A percentile compares a stretch with the other conserved stretches of the same genome.
Evolutionary conservation across 306 rosid genomes (phyloP).

Genomic region (Glycine latifolia): DNA sequence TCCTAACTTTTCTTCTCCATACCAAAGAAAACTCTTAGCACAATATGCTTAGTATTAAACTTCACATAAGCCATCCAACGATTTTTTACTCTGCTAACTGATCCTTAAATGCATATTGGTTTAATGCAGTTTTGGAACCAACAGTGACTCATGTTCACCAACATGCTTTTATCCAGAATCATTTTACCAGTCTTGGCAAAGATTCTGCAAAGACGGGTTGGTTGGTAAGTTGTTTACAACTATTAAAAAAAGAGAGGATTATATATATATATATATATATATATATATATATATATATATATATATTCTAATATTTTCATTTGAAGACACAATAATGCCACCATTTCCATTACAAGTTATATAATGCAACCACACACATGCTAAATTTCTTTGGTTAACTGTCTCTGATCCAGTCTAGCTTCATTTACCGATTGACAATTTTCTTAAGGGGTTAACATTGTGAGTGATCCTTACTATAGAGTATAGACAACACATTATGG

Average conservation of each 20-base stretch:
- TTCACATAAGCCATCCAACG: not conserved
- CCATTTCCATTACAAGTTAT: not conserved
- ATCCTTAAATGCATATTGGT: slow-evolving; percentile 43
- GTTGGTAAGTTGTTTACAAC: slow-evolving; percentile 66
- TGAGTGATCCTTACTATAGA: not conserved
- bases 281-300: too few relatives aligned
- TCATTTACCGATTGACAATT: not conserved
- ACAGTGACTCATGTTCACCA: slow-evolving; percentile 69
- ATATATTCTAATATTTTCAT: not conserved
- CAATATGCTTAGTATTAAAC: not conserved
- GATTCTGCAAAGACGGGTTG: slow-evolving; percentile 68
- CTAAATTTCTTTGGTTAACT: not conserved
- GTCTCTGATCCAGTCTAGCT: not conserved
- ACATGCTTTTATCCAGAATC: slow-evolving; percentile 73
- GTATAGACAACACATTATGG: slow-evolving; percentile 54
- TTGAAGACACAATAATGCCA: not conserved
- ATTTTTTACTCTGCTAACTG: not conserved
- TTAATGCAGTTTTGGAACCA: slow-evolving; percentile 57
- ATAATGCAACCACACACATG: not conserved
- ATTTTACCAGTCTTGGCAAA: slow-evolving; percentile 73
- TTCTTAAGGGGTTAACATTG: not conserved
- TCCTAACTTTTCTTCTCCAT: too few relatives aligned
- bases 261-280: too few relatives aligned
- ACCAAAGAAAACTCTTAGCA: not conserved
- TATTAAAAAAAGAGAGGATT: not conserved